Evolutionary conservation across 441 rosid genomes (phyloP).

Genomic region (California macrophylla): DNA sequence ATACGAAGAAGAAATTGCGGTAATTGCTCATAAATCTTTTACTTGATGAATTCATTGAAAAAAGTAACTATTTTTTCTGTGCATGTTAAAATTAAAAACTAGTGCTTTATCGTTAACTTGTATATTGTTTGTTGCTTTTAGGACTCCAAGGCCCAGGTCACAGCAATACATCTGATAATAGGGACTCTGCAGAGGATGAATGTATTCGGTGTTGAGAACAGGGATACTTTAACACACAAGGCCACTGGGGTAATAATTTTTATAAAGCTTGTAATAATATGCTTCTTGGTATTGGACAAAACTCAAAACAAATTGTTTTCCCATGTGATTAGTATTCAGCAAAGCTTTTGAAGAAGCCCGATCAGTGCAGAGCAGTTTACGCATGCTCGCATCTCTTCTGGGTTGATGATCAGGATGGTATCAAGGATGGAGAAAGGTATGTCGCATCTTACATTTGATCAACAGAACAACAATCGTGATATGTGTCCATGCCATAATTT

Average conservation of each 20-base stretch:
- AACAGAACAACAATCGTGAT: background rate
- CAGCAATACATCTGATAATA: conserved; percentile 71
- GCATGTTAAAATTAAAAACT: background rate
- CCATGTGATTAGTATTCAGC: conserved; percentile 72
- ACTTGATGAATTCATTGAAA: background rate
- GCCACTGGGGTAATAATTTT: conserved; percentile 75
- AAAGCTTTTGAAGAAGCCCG: conserved; percentile 92
- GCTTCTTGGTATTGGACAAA: background rate
- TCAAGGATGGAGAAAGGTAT: conserved; percentile 93
- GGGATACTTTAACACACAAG: conserved; percentile 93
- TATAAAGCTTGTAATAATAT: background rate
- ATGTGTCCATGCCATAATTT: too few relatives aligned
- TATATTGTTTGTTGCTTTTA: conserved; percentile 24
- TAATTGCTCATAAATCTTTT: conserved; percentile 30
- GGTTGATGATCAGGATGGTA: conserved; percentile 76
- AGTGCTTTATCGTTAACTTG: background rate
- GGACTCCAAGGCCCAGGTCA: conserved; percentile 94
- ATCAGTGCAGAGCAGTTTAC: conserved; percentile 95
- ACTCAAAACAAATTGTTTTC: background rate
- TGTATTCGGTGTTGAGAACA: conserved; percentile 91
- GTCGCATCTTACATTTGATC: background rate
- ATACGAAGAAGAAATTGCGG: conserved; percentile 91
- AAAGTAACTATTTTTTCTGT: background rate
- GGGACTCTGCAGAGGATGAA: conserved; percentile 97
- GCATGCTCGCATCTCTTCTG: conserved; percentile 93